Evolutionary conservation across 2,329 filamentous ascomycete genomes (phyloP).

Genomic region (Biscogniauxia sp.): DNA sequence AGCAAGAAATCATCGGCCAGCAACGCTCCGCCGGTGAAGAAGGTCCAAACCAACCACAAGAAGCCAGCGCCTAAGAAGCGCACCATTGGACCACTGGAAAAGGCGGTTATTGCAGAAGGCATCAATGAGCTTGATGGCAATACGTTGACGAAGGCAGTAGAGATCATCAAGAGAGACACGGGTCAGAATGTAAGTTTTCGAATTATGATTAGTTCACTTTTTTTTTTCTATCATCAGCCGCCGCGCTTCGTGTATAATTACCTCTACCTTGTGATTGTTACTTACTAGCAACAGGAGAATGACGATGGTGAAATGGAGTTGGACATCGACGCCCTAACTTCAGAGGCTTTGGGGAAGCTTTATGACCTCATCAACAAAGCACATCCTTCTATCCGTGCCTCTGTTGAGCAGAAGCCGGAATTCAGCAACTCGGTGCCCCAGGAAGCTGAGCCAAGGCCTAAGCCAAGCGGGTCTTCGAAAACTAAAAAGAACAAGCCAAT

Average conservation of each 20-base stretch:
- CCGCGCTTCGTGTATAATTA: background rate
- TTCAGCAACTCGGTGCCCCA: conserved; percentile 24
- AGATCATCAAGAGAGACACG: conserved; percentile 86
- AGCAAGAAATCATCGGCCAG: conserved; percentile 42
- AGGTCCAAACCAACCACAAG: conserved; percentile 36
- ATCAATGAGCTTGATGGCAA: conserved; percentile 76
- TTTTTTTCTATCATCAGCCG: conserved; percentile 1
- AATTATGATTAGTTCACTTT: too few species aligned
- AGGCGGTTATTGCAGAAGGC: conserved; percentile 84
- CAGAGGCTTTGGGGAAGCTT: conserved; percentile 52
- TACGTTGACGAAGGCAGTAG: conserved; percentile 77
- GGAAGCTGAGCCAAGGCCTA: conserved; percentile 24
- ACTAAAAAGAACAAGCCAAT: conserved; percentile 76
- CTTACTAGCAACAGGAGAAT: conserved; percentile 46
- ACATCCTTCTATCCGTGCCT: conserved; percentile 36
- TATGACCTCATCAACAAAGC: conserved; percentile 42
- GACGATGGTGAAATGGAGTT: conserved; percentile 58
- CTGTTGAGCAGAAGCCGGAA: conserved; percentile 34
- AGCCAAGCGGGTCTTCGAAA: conserved; percentile 43
- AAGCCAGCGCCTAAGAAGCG: conserved; percentile 50
- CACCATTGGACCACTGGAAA: conserved; percentile 75
- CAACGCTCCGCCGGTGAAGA: conserved; percentile 33
- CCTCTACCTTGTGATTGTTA: background rate
- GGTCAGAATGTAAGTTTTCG: conserved; percentile 63
- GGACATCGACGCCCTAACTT: conserved; percentile 57